Evolutionary conservation across 371 early-diverging fungal species (phyloP).

Genomic region (Mucor saturninus): DNA sequence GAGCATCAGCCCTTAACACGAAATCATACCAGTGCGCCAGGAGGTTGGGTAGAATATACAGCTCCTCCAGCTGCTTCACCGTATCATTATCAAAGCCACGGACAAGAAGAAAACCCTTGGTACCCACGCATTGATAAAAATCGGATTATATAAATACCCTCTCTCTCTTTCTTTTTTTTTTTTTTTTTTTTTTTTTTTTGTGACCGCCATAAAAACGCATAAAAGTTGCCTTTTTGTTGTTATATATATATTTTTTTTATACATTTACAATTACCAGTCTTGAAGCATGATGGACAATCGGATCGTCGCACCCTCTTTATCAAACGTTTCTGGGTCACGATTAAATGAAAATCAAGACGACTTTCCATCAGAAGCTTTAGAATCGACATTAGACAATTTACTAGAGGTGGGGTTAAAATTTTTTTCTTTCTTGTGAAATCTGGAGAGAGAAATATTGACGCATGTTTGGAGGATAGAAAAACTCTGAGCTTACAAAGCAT

Average conservation of each 20-base stretch:
- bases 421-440: too few relatives aligned
- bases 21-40: neutral
- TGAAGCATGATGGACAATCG: neutral
- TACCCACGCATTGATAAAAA: neutral
- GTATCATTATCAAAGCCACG: neutral
- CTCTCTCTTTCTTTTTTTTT: too few relatives aligned
- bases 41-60: neutral
- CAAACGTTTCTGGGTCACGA: neutral
- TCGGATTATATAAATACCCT: neutral
- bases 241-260: neutral
- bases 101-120: neutral
- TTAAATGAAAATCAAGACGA: neutral
- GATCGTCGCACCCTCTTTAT: neutral
- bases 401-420: constrained; percentile 6
- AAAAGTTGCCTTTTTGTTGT: neutral
- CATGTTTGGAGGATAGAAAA: constrained; percentile 7
- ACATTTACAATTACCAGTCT: too few relatives aligned
- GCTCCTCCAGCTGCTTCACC: neutral
- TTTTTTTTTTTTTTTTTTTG: too few relatives aligned
- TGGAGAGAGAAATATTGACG: neutral
- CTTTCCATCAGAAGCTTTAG: constrained; percentile 1
- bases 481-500: constrained; percentile 9
- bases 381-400: constrained; percentile 3
- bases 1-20: neutral
- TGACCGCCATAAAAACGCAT: too few relatives aligned